Base-by-base conservation (phyloP, 345 rosid species). In the Triadica sebifera region DNA sequence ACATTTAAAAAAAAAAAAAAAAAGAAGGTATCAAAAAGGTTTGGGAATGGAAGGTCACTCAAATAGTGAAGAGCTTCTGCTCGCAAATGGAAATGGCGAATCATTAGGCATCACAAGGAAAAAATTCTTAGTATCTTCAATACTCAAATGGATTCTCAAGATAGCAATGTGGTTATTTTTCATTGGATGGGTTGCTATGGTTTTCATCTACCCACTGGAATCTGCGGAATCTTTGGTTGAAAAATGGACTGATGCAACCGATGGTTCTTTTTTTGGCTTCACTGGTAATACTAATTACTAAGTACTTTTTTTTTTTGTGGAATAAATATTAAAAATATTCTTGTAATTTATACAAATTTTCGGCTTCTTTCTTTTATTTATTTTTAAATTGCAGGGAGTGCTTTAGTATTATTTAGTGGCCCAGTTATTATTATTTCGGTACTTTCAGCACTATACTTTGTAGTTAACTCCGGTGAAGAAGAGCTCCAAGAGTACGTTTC, bases 381-480 rank as follows among this genome's bases (percentile, higher is more conserved):
- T 41, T 19, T 50, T 22, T 37, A 5, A 51, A 15, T 12, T 71
- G 70, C 76, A 82, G 85, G 82, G 2, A 43, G 75, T 69, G 60
- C 17, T 11, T 61, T 82, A 29, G 67, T 82, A 46, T 20, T 79
- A 38, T 79, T 69, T 43, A 70, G 69, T 51, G 80, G 74, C 16
- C 82, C 85, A 3, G 11, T 79, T 22, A 51, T 76, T 7, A 16
- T 70, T 8, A 73, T 79, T 47, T 78, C 85, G 7, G 39, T 82
- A 11, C 82, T 82, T 22, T 81, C 85, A 17, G 70, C 70, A 0
- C 74, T 78, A 4, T 76, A 79, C 43, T 81, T 82, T 39, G 29
- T 9, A 0, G 49, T 79, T 59, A 70, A 57, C 45, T 69, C 76
- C 12, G 66, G 56, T 13, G 64, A 70, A 60, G 78, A 73, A 4